A percentile compares a stretch with the other conserved stretches of the same genome.
phyloP scores from a whole-genome alignment of 2,329 filamentous ascomycete genomes.

The Plectosphaerella cucumerina region DNA sequence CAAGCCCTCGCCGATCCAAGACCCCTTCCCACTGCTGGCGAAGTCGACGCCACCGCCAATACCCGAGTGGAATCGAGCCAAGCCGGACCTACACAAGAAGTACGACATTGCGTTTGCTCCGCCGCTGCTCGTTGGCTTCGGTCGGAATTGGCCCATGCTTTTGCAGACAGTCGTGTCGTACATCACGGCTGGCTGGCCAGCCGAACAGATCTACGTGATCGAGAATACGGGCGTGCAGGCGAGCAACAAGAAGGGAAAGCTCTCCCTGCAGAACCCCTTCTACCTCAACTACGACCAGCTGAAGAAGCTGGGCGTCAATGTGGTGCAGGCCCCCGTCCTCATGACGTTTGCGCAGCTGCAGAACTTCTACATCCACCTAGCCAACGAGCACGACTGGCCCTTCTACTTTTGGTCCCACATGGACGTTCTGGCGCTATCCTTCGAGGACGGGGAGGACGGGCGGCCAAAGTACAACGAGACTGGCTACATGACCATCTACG shows the following conservation, averaged over 20 bases:
- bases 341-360: constrained; percentile 52
- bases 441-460: constrained; percentile 27
- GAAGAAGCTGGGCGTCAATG: constrained; percentile 44
- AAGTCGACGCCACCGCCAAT: constrained; percentile 32
- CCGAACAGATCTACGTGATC: constrained; percentile 51
- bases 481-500: constrained; percentile 37
- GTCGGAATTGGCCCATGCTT: constrained; percentile 49
- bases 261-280: constrained; percentile 52
- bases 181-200: constrained; percentile 55
- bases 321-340: constrained; percentile 46
- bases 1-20: constrained; percentile 30
- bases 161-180: constrained; percentile 53
- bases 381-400: constrained; percentile 37
- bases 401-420: constrained; percentile 56
- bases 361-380: constrained; percentile 46
- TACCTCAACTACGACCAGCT: constrained; percentile 50
- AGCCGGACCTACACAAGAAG: constrained; percentile 29
- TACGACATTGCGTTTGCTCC: constrained; percentile 34
- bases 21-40: constrained; percentile 37
- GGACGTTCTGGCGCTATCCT: constrained; percentile 42
- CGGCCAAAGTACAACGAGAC: constrained; percentile 22
- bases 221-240: constrained; percentile 56
- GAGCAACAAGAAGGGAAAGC: constrained; percentile 41
- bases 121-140: constrained; percentile 57
- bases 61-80: constrained; percentile 38